Evolutionary conservation across 23 red algal genomes (phyloP), one percentile per base, ranked within the genome.

Genomic region (Gracilaria vermiculophylla): DNA sequence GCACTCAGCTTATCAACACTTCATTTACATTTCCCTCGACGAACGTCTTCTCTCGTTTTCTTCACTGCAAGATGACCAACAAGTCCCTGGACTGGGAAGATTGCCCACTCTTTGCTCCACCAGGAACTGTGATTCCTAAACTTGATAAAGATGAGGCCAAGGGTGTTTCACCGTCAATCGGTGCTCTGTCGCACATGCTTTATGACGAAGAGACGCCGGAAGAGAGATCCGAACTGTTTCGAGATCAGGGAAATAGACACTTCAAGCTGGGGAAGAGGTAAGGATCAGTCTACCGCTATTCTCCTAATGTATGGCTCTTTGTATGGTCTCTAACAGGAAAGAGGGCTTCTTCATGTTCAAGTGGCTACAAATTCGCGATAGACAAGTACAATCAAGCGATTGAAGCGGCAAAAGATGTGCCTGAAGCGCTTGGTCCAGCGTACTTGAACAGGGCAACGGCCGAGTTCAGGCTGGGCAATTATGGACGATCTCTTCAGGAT

Each of bases 181-280:
- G 58, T 1, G 80, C 80, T 49, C 53, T 92, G 16, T 92, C 89
- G 29, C 89, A 92, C 37, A 40, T 92, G 45, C 53, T 92, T 37
- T 73, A 92, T 51, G 89, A 92, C 61, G 78, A 92, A 66, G 89
- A 92, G 42, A 69, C 79, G 16, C 51, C 89, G 8, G 60, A 74
- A 69, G 89, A 92, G 39, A 34, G 25, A 27, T 67, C 76, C 15
- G 89, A 92, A 53, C 45, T 71, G 17, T 71, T 92, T 32, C 78
- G 89, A n/a, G 78, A 92, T 32, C 37, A 92, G 62, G 89, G 89
- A 0, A 92, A 92, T 44, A 41, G 50, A 31, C 45, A 70, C 25
- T 92, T 92, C 58, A 87, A 87, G 69, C 65, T 29, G 20, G 82
- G 69, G 23, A 56, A 75, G 8, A 43, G 53, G 79, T 83, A 66